These are phyloP conservation scores for Arthroderma uncinatum DNA, from an alignment of 2,329 filamentous ascomycete genomes.

Conservation along the genomic window DNA sequence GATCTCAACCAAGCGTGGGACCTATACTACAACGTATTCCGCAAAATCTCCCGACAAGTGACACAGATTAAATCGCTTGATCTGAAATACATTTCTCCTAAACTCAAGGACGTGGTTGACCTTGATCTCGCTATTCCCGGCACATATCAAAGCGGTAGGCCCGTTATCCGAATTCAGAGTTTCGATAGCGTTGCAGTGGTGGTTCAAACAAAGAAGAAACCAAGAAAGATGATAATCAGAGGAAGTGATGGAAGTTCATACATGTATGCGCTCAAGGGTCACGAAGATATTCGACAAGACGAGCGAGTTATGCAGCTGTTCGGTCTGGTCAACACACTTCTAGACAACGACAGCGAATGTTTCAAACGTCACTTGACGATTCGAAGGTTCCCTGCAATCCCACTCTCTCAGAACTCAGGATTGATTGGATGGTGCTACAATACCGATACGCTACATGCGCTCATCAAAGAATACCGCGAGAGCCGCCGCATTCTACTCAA, in stretches of 20 bases:
- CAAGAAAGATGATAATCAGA: slow-evolving; percentile 73
- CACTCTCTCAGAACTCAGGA: slow-evolving; percentile 90
- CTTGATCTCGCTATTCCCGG: slow-evolving; percentile 92
- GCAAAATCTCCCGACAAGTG: slow-evolving; percentile 83
- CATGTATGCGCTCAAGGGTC: slow-evolving; percentile 90
- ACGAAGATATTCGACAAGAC: slow-evolving; percentile 97
- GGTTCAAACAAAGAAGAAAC: slow-evolving; percentile 93
- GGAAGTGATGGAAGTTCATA: slow-evolving; percentile 84
- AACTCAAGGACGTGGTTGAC: slow-evolving; percentile 71
- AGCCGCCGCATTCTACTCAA: slow-evolving; percentile 95
- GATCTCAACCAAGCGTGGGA: slow-evolving; percentile 99
- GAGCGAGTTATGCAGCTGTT: slow-evolving; percentile 99
- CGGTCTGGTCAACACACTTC: slow-evolving; percentile 88
- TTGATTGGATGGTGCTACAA: slow-evolving; percentile 94
- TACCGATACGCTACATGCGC: slow-evolving; percentile 89
- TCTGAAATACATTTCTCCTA: slow-evolving; percentile 92
- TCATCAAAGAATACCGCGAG: slow-evolving; percentile 96
- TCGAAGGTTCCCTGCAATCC: slow-evolving; percentile 91
- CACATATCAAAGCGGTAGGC: slow-evolving; percentile 71
- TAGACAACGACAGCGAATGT: slow-evolving; percentile 86
- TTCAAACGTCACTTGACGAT: slow-evolving; percentile 97
- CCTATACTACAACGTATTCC: slow-evolving; percentile 96
- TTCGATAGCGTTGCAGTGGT: slow-evolving; percentile 86
- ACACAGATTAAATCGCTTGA: slow-evolving; percentile 88
- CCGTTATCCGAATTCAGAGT: slow-evolving; percentile 71